A percentile compares a stretch with the other conserved stretches of the same genome.
phyloP scores from a whole-genome alignment of 306 rosid species.

The Cucurbita maxima region DNA sequence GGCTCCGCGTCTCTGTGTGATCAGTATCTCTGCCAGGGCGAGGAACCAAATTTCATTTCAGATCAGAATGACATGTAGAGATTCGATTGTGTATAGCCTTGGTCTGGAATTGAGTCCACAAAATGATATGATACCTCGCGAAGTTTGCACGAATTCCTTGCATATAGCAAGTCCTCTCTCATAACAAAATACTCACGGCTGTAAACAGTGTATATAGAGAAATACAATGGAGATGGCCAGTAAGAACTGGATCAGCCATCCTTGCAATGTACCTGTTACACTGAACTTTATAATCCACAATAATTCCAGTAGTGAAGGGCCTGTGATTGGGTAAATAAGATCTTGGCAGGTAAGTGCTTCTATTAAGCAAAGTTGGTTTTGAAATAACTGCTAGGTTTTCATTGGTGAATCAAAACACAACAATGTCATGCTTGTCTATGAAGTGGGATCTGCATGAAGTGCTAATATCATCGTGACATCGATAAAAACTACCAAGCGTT shows the following conservation, averaged over 20 bases:
- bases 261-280: neutral
- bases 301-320: neutral
- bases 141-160: neutral
- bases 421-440: neutral
- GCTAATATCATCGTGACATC: neutral
- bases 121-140: neutral
- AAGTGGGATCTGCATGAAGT: neutral
- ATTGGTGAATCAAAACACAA: neutral
- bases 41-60: constrained; percentile 65
- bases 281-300: neutral
- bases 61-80: constrained; percentile 45
- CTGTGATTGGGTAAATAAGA: neutral
- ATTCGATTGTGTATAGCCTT: neutral
- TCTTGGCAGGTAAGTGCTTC: neutral
- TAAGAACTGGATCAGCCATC: neutral
- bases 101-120: neutral
- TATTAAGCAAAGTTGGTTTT: neutral
- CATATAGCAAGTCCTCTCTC: neutral
- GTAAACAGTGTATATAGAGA: constrained; percentile 1
- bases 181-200: neutral
- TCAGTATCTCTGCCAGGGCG: constrained; percentile 90
- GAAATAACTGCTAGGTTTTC: neutral
- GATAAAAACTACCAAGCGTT: neutral
- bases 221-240: neutral
- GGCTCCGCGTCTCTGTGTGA: constrained; percentile 73